These are phyloP conservation scores for Petunia axillaris DNA, from an alignment of 257 asterid genomes.

Conservation along the genomic window DNA sequence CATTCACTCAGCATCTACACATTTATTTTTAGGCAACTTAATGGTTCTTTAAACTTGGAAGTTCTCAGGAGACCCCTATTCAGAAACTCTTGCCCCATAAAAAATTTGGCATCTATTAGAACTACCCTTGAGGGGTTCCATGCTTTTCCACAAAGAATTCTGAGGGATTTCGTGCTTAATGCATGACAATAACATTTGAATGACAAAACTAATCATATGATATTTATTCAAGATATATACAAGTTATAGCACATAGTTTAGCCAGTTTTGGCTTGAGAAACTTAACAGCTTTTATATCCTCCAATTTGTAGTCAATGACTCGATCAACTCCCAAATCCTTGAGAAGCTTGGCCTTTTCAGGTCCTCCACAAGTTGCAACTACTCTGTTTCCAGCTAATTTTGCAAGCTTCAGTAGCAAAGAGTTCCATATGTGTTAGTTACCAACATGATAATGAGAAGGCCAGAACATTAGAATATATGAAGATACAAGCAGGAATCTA, in stretches of 20 bases:
- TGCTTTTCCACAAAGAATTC: not conserved
- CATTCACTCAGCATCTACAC: constrained; percentile 5
- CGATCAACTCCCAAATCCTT: constrained; percentile 91
- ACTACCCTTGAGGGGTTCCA: constrained; percentile 6
- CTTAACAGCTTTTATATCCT: constrained; percentile 73
- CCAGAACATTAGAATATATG: not conserved
- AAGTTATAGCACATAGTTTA: constrained; percentile 14
- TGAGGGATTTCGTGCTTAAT: not conserved
- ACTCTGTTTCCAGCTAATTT: constrained; percentile 91
- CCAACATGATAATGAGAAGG: constrained; percentile 4
- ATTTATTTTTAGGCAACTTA: not conserved
- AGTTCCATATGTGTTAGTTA: constrained; percentile 32
- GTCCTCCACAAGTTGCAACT: constrained; percentile 93
- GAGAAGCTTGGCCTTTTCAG: constrained; percentile 82
- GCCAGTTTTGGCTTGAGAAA: constrained; percentile 25
- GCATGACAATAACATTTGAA: constrained; percentile 5
- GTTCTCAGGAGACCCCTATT: not conserved
- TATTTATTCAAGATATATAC: not conserved
- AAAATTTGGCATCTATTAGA: not conserved
- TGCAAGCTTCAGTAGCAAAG: constrained; percentile 68
- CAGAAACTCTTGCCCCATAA: not conserved
- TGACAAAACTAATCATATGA: constrained; percentile 15
- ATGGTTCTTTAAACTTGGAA: constrained; percentile 1
- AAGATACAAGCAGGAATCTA: constrained; percentile 20
- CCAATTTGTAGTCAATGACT: constrained; percentile 83